Evolutionary conservation across 2,329 filamentous ascomycete species (phyloP).

Genomic region (Elsinoe ampelina): DNA sequence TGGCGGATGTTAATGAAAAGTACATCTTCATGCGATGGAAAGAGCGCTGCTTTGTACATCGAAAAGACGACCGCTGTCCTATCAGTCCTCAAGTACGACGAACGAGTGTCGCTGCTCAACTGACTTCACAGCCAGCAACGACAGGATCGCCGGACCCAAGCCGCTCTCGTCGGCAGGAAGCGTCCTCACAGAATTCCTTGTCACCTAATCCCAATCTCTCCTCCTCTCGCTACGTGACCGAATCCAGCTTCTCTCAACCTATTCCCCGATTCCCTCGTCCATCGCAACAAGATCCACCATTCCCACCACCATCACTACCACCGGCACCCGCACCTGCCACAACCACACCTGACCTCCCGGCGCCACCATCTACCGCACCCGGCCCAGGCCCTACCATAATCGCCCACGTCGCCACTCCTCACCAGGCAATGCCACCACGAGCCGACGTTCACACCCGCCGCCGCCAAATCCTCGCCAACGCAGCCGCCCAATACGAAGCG

Average conservation of each 20-base stretch:
- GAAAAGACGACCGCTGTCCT: constrained; percentile 21
- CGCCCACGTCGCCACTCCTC: neutral
- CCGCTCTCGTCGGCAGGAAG: neutral
- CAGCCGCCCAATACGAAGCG: constrained; percentile 1
- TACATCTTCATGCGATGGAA: constrained; percentile 51
- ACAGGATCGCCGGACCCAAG: neutral
- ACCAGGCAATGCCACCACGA: neutral
- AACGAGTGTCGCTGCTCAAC: neutral
- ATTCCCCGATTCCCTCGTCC: constrained; percentile 5
- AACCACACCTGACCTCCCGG: neutral
- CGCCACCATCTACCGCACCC: constrained; percentile 1
- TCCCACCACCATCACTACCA: constrained; percentile 9
- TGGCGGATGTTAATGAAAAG: constrained; percentile 34
- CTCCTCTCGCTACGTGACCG: neutral
- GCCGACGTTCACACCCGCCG: neutral
- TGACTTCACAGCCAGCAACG: neutral
- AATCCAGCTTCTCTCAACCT: constrained; percentile 9
- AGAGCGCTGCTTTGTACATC: constrained; percentile 40
- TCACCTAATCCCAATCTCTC: neutral
- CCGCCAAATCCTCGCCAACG: neutral
- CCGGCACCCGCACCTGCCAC: neutral
- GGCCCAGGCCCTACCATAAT: constrained; percentile 4
- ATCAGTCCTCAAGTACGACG: constrained; percentile 6
- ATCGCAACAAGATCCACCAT: neutral
- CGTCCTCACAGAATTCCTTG: neutral